Evolutionary conservation across 176 grass and related monocot genomes (phyloP).

Genomic region (Otatea glauca): DNA sequence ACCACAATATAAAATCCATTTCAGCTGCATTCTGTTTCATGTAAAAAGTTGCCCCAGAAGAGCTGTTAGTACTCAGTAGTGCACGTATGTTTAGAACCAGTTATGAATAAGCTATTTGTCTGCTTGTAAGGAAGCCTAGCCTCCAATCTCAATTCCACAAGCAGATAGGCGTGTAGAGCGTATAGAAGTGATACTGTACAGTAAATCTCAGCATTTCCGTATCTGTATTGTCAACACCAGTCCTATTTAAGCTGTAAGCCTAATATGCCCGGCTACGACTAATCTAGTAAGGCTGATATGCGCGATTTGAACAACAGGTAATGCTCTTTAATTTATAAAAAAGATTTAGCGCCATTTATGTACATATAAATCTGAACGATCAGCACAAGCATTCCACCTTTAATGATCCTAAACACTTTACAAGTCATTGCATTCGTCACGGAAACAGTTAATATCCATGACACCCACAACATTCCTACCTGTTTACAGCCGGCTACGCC

Average conservation of each 20-base stretch:
- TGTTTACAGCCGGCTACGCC: slow-evolving; percentile 50
- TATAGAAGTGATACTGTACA: neutral
- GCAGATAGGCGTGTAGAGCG: neutral
- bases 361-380: slow-evolving; percentile 18
- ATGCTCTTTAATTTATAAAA: neutral
- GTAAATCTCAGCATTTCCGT: neutral
- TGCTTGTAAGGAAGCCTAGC: neutral
- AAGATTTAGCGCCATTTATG: slow-evolving; percentile 12
- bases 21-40: neutral
- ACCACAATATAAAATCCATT: neutral
- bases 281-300: neutral
- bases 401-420: slow-evolving; percentile 31
- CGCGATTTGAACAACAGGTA: neutral
- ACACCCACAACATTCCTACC: slow-evolving; percentile 44
- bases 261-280: neutral
- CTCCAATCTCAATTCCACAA: neutral
- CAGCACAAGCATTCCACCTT: slow-evolving; percentile 24
- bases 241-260: neutral
- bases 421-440: slow-evolving; percentile 16
- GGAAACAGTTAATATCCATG: slow-evolving; percentile 25
- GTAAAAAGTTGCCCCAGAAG: neutral
- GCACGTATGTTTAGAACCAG: slow-evolving; percentile 9
- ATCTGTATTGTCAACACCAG: neutral
- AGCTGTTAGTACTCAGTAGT: neutral
- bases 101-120: slow-evolving; percentile 8